These are phyloP conservation scores for Thelonectria blattea DNA, from an alignment of 2,329 filamentous ascomycete genomes.

Conservation along the genomic window DNA sequence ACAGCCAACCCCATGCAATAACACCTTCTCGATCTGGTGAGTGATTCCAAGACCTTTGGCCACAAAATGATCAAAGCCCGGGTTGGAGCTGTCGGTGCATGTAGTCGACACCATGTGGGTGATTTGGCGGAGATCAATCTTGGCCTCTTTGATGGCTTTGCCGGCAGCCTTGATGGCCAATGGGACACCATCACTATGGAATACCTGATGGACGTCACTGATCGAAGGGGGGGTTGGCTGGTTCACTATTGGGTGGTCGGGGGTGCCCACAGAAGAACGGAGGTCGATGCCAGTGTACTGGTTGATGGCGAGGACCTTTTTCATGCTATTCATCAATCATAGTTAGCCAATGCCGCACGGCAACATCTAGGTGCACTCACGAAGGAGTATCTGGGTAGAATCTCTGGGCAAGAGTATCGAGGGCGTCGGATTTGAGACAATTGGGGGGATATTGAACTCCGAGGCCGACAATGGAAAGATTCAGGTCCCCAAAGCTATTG, in stretches of 20 bases:
- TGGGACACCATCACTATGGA: slow-evolving; percentile 63
- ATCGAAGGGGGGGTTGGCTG: slow-evolving; percentile 58
- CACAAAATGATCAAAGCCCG: slow-evolving; percentile 71
- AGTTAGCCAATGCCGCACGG: background rate
- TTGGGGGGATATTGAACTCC: slow-evolving; percentile 66
- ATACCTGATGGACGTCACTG: slow-evolving; percentile 59
- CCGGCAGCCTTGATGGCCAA: slow-evolving; percentile 61
- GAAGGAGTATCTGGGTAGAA: slow-evolving; percentile 66
- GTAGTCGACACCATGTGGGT: slow-evolving; percentile 73
- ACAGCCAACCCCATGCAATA: slow-evolving; percentile 71
- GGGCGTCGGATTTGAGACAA: slow-evolving; percentile 53
- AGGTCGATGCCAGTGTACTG: slow-evolving; percentile 68
- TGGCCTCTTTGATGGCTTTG: slow-evolving; percentile 62
- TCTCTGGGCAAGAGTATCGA: slow-evolving; percentile 59
- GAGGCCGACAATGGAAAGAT: slow-evolving; percentile 66
- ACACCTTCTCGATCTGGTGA: slow-evolving; percentile 66
- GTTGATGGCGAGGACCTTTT: slow-evolving; percentile 68
- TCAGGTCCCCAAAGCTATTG: slow-evolving; percentile 55
- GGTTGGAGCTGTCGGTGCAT: slow-evolving; percentile 73
- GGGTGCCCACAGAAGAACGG: slow-evolving; percentile 66
- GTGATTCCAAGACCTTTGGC: slow-evolving; percentile 63
- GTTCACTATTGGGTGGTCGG: slow-evolving; percentile 68
- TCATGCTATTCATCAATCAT: slow-evolving; percentile 54
- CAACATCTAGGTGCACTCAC: slow-evolving; percentile 49
- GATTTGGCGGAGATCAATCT: slow-evolving; percentile 57